phyloP scores from a whole-genome alignment of 805 yeast species.

The Candida parachauliodes region DNA sequence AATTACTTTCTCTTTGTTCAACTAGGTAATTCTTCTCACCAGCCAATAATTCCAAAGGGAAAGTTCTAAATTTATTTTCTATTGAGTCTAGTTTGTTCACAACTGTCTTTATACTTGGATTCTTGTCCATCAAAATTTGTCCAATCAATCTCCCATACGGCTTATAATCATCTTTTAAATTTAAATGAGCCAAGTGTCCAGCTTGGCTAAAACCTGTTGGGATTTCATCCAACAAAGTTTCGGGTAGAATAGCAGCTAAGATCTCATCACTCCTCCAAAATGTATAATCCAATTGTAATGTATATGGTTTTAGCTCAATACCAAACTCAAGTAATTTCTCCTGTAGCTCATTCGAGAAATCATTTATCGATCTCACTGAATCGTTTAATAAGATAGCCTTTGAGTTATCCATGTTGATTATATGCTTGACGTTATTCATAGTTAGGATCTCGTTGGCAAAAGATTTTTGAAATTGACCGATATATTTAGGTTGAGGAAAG shows the following conservation, averaged over 20 bases:
- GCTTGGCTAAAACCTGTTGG: conserved; percentile 92
- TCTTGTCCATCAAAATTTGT: conserved; percentile 84
- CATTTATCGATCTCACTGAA: conserved; percentile 27
- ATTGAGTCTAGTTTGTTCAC: conserved; percentile 89
- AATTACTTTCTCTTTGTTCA: conserved; percentile 83
- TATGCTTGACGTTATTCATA: conserved; percentile 47
- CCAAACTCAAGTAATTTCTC: conserved; percentile 45
- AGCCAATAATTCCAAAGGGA: conserved; percentile 89
- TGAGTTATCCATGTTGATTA: conserved; percentile 40
- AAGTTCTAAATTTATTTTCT: conserved; percentile 85
- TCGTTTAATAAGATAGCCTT: conserved; percentile 64
- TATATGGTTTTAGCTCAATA: conserved; percentile 50
- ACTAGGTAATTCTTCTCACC: conserved; percentile 76
- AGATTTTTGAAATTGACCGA: conserved; percentile 59
- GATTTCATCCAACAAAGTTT: conserved; percentile 58
- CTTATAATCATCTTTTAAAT: conserved; percentile 76
- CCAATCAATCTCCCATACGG: conserved; percentile 83
- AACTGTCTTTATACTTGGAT: conserved; percentile 76
- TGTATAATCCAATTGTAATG: conserved; percentile 58
- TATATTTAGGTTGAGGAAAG: conserved; percentile 61
- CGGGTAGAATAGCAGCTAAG: conserved; percentile 72
- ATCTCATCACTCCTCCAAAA: conserved; percentile 93
- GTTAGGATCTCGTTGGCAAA: conserved; percentile 61
- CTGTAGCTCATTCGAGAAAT: conserved; percentile 35
- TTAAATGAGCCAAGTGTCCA: conserved; percentile 94